These are phyloP conservation scores for Fomitopsis pulvina DNA, from an alignment of 768 basidiomycete species.

Conservation along the genomic window DNA sequence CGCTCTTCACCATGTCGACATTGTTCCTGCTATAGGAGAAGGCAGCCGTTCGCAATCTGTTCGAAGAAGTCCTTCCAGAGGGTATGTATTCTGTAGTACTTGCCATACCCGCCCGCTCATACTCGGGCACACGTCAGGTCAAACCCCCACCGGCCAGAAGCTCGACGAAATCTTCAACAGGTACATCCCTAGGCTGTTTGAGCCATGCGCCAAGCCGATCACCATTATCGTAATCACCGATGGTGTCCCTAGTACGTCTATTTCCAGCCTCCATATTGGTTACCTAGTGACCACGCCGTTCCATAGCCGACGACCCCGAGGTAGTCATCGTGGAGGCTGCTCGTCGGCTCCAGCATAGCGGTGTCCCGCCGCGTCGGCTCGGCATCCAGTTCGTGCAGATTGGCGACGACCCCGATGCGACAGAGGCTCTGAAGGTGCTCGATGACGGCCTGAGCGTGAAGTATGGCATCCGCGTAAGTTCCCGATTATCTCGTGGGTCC, in stretches of 20 bases:
- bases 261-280: not conserved
- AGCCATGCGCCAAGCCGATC: not conserved
- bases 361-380: not conserved
- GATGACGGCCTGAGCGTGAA: not conserved
- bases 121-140: not conserved
- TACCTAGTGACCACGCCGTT: not conserved
- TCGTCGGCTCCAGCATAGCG: not conserved
- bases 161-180: not conserved
- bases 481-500: no score
- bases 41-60: not conserved
- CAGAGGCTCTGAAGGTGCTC: not conserved
- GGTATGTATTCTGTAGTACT: not conserved
- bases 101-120: no score
- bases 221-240: not conserved
- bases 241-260: not conserved
- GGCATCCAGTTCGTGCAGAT: not conserved
- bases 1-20: not conserved
- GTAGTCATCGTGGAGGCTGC: not conserved
- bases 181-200: not conserved
- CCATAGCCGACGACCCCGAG: not conserved
- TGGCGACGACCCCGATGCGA: not conserved
- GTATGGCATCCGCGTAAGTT: not conserved
- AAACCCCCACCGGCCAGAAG: not conserved
- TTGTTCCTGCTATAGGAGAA: not conserved
- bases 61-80: not conserved